Base-by-base conservation (phyloP, 2,329 filamentous ascomycete genomes). In the Blastomyces emzantsi region DNA sequence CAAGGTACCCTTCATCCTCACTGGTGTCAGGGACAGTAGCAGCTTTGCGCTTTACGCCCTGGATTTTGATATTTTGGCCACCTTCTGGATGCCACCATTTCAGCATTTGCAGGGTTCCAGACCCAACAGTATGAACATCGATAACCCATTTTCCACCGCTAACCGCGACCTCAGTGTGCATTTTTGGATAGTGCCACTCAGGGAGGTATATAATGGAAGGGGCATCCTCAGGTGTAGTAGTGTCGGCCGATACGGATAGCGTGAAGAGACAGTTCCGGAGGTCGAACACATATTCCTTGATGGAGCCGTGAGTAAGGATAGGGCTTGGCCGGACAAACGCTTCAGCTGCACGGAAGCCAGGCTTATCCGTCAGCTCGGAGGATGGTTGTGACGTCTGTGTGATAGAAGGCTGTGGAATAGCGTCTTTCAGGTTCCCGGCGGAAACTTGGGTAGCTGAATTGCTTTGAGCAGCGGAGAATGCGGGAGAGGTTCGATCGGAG, bases 51-150 rank as follows among this genome's bases (percentile, higher is more conserved):
- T 89, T 85, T 25, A 90, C 78, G 0, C 94, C 94, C 25, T 83
- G 87, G 9, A 97, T 82, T 66, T 83, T 89, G 62, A 99, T 81
- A 58, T 79, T 86, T 76, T 97, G 93, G 68, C 92, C 86, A 1
- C 93, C 94, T 63, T 88, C 87, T 0, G 85, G 85, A 76, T 99
- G 92, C 92, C 93, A 97, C 94, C 94, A 99, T 69, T 85, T 85
- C 67, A 99, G 77, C 67, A 84, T 84, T 78, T 97, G 93, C 65
- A 91, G 80, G 68, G 85, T 79, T 5, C 85, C 85, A 0, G 85
- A 85, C 66, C 89, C 85, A 9, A 85, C 83, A 63, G 92, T 88
- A 65, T 92, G 87, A 5, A 80, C 83, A 68, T 85, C 86, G 65
- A 97, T 90, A 69, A 88, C 87, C 92, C 92, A 99, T 73, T 93